These are phyloP conservation scores for Rubroboletus satanas DNA, from an alignment of 768 basidiomycete genomes.

Conservation along the genomic window DNA sequence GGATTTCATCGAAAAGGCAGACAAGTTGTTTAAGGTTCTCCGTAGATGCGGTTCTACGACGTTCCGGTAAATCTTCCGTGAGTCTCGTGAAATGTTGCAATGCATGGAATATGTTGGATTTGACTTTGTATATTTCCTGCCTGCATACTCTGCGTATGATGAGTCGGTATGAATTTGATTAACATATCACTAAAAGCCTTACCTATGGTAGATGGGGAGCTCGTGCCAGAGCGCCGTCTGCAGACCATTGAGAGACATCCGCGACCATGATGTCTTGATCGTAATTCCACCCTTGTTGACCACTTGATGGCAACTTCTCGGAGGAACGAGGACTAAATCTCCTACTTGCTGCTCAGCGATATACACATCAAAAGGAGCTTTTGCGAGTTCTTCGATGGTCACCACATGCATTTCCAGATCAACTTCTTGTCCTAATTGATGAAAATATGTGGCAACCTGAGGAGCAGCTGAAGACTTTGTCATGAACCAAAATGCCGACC, in stretches of 20 bases:
- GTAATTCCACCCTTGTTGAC: slow-evolving; percentile 78
- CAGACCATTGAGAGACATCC: slow-evolving; percentile 70
- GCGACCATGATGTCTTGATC: slow-evolving; percentile 82
- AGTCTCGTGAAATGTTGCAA: slow-evolving; percentile 36
- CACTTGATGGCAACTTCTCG: slow-evolving; percentile 80
- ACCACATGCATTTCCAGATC: slow-evolving; percentile 73
- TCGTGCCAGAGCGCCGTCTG: slow-evolving; percentile 63
- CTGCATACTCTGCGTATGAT: slow-evolving; percentile 63
- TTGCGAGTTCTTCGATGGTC: slow-evolving; percentile 57
- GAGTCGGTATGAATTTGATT: neutral
- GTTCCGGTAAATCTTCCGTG: slow-evolving; percentile 6
- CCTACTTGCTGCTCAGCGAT: slow-evolving; percentile 70
- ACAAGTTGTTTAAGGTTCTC: slow-evolving; percentile 37
- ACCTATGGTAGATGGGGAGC: slow-evolving; percentile 79
- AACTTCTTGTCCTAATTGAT: slow-evolving; percentile 39
- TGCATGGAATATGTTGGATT: slow-evolving; percentile 57
- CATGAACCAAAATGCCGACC: slow-evolving; percentile 87
- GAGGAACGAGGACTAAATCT: slow-evolving; percentile 78
- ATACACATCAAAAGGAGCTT: slow-evolving; percentile 66
- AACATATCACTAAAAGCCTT: slow-evolving; percentile 2
- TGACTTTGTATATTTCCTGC: slow-evolving; percentile 71
- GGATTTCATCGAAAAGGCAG: slow-evolving; percentile 47
- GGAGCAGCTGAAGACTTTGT: slow-evolving; percentile 58
- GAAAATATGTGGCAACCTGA: slow-evolving; percentile 56
- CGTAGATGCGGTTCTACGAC: neutral